Percentiles rank a stretch among this genome's conserved stretches.
Conservation (phyloP, 805 yeast species). For the Jamesozyma spencerorum region DNA sequence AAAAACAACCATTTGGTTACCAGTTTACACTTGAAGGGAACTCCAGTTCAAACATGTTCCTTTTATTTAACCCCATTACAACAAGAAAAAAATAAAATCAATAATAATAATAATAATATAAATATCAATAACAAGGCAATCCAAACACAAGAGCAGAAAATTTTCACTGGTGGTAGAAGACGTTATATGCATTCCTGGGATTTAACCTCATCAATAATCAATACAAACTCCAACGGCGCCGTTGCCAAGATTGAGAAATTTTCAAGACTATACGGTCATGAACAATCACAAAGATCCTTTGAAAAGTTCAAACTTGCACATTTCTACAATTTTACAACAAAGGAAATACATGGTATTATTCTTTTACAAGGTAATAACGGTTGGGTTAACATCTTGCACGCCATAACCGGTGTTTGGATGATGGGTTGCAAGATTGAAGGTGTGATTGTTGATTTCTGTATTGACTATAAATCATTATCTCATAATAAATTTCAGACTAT, state of each 20-base stretch:
- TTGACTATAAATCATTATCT: constrained; percentile 27
- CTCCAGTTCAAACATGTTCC: constrained; percentile 69
- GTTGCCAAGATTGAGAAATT: constrained; percentile 61
- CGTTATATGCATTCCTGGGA: constrained; percentile 91
- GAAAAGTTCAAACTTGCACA: constrained; percentile 74
- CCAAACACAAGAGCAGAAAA: constrained; percentile 32
- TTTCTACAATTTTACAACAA: constrained; percentile 15
- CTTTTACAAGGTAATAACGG: constrained; percentile 82
- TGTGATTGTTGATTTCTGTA: constrained; percentile 59
- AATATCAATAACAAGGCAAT: not conserved
- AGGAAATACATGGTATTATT: constrained; percentile 48
- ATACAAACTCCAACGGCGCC: constrained; percentile 8
- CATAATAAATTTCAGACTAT: constrained; percentile 24
- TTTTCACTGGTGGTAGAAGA: constrained; percentile 86
- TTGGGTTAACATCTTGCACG: constrained; percentile 76
- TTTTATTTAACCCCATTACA: constrained; percentile 23
- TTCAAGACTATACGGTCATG: constrained; percentile 86
- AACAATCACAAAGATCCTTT: constrained; percentile 71
- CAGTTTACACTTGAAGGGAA: constrained; percentile 64
- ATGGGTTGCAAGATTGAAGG: constrained; percentile 88
- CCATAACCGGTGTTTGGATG: constrained; percentile 76
- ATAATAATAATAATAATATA: constrained; percentile 1
- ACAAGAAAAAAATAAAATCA: not conserved
- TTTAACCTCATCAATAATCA: constrained; percentile 44
- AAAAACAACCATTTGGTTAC: constrained; percentile 72